Evolutionary conservation across 2,329 filamentous ascomycete genomes (phyloP), one percentile per base, ranked within the genome.

Genomic region (Blumeria hordei): DNA sequence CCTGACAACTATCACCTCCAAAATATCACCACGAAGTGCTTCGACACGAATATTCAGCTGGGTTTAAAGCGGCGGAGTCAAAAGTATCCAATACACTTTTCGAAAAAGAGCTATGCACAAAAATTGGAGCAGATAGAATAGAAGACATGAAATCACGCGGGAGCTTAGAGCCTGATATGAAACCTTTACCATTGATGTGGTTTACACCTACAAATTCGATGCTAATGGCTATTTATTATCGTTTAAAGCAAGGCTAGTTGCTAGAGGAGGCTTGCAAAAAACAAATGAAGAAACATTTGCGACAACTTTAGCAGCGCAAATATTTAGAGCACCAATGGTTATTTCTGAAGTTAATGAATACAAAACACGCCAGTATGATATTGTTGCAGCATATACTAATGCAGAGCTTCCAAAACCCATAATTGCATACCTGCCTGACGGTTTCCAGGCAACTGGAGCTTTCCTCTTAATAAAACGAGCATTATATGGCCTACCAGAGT

Each of bases 191-290:
- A 37, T 4, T 52, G 11, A 52, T 52, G 12, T 52, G 32, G 33
- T 52, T 1, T 65, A 59, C 47, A 59, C 36, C 9, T 63, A 64
- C 49, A 65, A 65, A 49, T 58, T 63, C 16, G 56, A 64, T 37
- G 55, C 51, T 8, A 39, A 64, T 50, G 60, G 37, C 63, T 53
- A 59, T 39, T 56, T 64, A 3, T 16, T 47, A 16, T 60, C 59
- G 37, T 54, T 44, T 21, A 62, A 63, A 44, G 60, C 62, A 28
- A 18, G 61, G 21, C 52, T 62, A 14, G 60, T 58, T 41, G 61
- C 61, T 14, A 43, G 58, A 16, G 59, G 61, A 43, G 59, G 62
- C 43, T 55, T 60, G 18, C 52, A 62, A 50, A 35, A 52, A 16
- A 49, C 32, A 6, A 6, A 44, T 3, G 51, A 59, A 4, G 49